Base-by-base conservation (phyloP, 2,329 filamentous ascomycete species). In the Apiospora pterosperma region DNA sequence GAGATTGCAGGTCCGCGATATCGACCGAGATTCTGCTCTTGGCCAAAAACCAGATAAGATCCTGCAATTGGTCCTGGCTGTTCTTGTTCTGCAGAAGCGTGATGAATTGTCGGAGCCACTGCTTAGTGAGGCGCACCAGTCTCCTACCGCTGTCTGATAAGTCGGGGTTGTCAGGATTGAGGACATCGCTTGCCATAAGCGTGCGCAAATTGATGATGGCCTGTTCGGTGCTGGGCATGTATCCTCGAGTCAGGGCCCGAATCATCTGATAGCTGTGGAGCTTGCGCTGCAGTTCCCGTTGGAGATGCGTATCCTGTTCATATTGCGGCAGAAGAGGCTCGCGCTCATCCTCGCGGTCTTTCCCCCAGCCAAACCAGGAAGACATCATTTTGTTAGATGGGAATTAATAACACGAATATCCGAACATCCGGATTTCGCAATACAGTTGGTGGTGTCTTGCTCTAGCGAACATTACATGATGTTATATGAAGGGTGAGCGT, bases 241-340 rank as follows among this genome's bases (percentile, higher is more conserved):
- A 97, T 6, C 95, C 95, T 72, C 92, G 87, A 1, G 87, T 86
- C 11, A 97, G 76, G 63, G 95, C 95, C 62, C 92, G 87, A 34
- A 93, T 76, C 90, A 97, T 97, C 82, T 97, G 93, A 75, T 97
- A 97, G 31, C 90, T 90, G 79, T 97, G 95, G 66, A 98, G 85
- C 82, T 97, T 97, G 77, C 95, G 89, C 73, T 95, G 92, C 65
- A 97, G 84, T 71, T 88, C 84, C 59, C 88, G 84, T 83, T 97
- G 92, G 63, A 94, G 81, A 36, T 83, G 80, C 1, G 94, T 97
- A 72, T 96, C 92, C 76, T 96, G 90, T 72, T 88, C 83, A 82
- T 96, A 96, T 72, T 89, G 90, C 65, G 93, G 92, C 60, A 97
- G 88, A 64, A 97, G 84, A 67, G 93, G 93, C 73, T 93, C 83